A percentile compares a stretch with the other conserved stretches of the same genome.
phyloP scores from a whole-genome alignment of 2,329 filamentous ascomycete genomes.

The Aspergillus tanneri region DNA sequence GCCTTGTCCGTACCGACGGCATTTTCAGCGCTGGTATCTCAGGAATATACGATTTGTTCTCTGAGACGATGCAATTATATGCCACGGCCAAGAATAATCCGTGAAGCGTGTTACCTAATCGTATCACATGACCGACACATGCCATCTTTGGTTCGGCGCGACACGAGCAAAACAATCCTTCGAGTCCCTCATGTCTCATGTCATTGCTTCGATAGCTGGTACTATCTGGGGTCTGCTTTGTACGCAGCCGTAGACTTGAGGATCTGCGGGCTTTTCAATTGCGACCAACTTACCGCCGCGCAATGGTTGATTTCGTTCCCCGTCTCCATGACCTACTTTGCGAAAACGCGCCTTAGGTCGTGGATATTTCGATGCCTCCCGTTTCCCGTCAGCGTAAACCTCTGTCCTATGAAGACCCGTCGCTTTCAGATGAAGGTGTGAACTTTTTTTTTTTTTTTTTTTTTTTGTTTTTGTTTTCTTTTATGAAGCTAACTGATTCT shows the following conservation, averaged over 20 bases:
- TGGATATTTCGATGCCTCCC: conserved; percentile 52
- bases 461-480: neutral
- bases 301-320: conserved; percentile 40
- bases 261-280: conserved; percentile 4
- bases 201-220: conserved; percentile 12
- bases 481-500: too few species aligned
- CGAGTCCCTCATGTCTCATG: conserved; percentile 2
- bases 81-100: neutral
- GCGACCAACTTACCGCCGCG: conserved; percentile 20
- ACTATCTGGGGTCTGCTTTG: neutral
- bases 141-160: conserved; percentile 20
- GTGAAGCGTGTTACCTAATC: conserved; percentile 17
- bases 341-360: conserved; percentile 47
- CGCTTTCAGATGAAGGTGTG: conserved; percentile 62
- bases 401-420: conserved; percentile 42
- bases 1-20: conserved; percentile 53
- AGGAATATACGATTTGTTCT: conserved; percentile 1
- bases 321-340: conserved; percentile 45
- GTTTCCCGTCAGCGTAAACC: conserved; percentile 43
- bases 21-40: too few species aligned
- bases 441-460: neutral
- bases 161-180: conserved; percentile 19
- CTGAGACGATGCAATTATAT: conserved; percentile 1
- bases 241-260: conserved; percentile 4
- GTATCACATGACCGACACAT: conserved; percentile 12